A percentile compares a stretch with the other conserved stretches of the same genome.
Conservation (phyloP, 768 basidiomycete genomes). For the Pulveroboletus sp. region DNA sequence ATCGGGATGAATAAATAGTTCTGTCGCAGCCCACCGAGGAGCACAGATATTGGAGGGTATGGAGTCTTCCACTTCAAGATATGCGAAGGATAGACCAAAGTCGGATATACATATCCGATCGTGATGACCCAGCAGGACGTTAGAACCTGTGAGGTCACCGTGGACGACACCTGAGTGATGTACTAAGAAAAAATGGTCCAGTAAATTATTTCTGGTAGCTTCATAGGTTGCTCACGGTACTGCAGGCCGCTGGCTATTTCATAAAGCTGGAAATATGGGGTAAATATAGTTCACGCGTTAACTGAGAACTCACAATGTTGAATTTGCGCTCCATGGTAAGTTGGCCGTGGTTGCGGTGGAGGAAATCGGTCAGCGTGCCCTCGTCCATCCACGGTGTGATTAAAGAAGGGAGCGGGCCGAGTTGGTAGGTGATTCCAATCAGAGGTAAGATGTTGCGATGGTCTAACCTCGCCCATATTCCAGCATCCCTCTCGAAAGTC, state of each 20-base stretch:
- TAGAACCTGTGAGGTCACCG: slow-evolving; percentile 15
- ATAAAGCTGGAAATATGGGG: slow-evolving; percentile 1
- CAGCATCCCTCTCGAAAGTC: slow-evolving; percentile 10
- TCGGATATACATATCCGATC: slow-evolving; percentile 12
- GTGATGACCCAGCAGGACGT: slow-evolving; percentile 7
- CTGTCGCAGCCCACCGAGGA: slow-evolving; percentile 8
- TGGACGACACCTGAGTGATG: slow-evolving; percentile 10
- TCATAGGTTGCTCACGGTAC: slow-evolving; percentile 6
- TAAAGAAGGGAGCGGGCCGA: slow-evolving; percentile 7
- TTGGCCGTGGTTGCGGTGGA: not conserved
- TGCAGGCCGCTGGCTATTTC: slow-evolving; percentile 10
- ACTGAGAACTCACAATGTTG: not conserved
- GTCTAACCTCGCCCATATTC: not conserved
- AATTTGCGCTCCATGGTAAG: slow-evolving; percentile 5
- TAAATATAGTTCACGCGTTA: not conserved
- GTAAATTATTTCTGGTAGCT: not conserved
- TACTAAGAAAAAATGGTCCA: not conserved
- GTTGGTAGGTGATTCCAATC: slow-evolving; percentile 9
- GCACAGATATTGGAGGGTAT: slow-evolving; percentile 8
- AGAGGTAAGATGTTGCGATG: slow-evolving; percentile 13
- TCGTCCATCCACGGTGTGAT: slow-evolving; percentile 16
- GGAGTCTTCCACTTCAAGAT: not conserved
- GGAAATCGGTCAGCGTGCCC: slow-evolving; percentile 7
- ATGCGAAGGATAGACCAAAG: slow-evolving; percentile 9
- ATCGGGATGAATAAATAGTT: slow-evolving; percentile 13